Conservation (phyloP, 768 basidiomycete genomes). For the Mycena galopus region DNA sequence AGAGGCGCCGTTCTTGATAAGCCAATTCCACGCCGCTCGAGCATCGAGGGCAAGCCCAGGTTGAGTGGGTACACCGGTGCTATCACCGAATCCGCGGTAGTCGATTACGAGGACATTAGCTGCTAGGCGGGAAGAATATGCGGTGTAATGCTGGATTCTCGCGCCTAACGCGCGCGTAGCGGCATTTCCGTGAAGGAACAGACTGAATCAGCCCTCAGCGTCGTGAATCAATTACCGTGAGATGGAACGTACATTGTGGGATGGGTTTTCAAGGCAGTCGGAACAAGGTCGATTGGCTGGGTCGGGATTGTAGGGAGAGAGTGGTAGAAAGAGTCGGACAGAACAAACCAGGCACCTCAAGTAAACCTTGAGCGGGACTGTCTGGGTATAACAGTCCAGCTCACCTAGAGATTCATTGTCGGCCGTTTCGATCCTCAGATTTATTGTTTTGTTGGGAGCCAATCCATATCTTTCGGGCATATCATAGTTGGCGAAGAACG, state of each 20-base stretch:
- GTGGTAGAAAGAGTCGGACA: slow-evolving; percentile 76
- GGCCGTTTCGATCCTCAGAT: slow-evolving; percentile 75
- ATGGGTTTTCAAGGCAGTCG: slow-evolving; percentile 63
- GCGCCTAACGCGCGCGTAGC: slow-evolving; percentile 78
- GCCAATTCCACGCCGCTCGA: slow-evolving; percentile 79
- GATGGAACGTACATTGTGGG: too few species aligned
- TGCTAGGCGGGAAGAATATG: slow-evolving; percentile 72
- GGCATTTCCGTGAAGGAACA: slow-evolving; percentile 95
- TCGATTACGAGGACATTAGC: slow-evolving; percentile 89
- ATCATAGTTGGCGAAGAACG: slow-evolving; percentile 73
- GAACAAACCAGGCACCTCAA: slow-evolving; percentile 83
- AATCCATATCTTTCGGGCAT: slow-evolving; percentile 84
- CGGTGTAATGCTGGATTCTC: slow-evolving; percentile 78
- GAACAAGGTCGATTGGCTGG: slow-evolving; percentile 57
- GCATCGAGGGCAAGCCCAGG: slow-evolving; percentile 81
- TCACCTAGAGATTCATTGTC: slow-evolving; percentile 80
- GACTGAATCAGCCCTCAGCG: too few species aligned
- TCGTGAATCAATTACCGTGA: too few species aligned
- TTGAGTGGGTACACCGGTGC: slow-evolving; percentile 82
- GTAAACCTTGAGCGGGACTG: neutral
- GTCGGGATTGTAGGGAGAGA: slow-evolving; percentile 55
- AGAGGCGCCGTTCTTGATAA: slow-evolving; percentile 62
- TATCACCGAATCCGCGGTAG: slow-evolving; percentile 94
- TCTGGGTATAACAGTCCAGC: neutral
- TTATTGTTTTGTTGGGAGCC: slow-evolving; percentile 84